These are phyloP conservation scores for Pogostemon cablin DNA, from an alignment of 257 asterid species.

Conservation along the genomic window DNA sequence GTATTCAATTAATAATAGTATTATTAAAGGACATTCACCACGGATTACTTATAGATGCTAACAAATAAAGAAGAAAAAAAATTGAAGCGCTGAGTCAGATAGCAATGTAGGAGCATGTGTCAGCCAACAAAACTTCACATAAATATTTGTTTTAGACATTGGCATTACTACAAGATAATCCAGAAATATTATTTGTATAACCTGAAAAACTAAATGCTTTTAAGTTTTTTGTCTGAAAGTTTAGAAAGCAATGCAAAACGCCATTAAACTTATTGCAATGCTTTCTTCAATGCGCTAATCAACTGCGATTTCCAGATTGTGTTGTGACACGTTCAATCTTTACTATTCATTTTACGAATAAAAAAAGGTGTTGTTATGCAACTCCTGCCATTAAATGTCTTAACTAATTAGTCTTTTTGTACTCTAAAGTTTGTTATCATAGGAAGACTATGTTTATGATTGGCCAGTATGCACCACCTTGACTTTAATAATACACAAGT, in stretches of 20 bases:
- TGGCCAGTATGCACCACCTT: neutral
- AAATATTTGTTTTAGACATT: conserved; percentile 1
- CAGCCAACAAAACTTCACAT: neutral
- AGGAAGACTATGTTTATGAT: neutral
- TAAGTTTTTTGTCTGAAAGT: neutral
- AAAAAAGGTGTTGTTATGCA: no score
- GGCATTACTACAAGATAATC: conserved; percentile 13
- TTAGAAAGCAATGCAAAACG: neutral
- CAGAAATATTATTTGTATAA: neutral
- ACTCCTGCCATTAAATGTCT: no score
- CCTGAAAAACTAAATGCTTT: neutral
- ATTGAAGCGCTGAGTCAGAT: conserved; percentile 22
- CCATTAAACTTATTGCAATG: neutral
- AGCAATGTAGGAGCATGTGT: conserved; percentile 17
- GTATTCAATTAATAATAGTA: conserved; percentile 27
- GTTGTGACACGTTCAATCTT: no score
- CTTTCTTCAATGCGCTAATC: no score
- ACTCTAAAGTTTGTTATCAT: no score
- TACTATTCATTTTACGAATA: no score
- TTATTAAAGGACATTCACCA: conserved; percentile 25
- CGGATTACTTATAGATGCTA: neutral
- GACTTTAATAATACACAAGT: neutral
- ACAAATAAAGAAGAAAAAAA: neutral
- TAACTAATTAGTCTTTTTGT: no score
- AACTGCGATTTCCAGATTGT: no score